phyloP scores from a whole-genome alignment of 2,329 filamentous ascomycete species.

The Lecanoromycetidae sp. region DNA sequence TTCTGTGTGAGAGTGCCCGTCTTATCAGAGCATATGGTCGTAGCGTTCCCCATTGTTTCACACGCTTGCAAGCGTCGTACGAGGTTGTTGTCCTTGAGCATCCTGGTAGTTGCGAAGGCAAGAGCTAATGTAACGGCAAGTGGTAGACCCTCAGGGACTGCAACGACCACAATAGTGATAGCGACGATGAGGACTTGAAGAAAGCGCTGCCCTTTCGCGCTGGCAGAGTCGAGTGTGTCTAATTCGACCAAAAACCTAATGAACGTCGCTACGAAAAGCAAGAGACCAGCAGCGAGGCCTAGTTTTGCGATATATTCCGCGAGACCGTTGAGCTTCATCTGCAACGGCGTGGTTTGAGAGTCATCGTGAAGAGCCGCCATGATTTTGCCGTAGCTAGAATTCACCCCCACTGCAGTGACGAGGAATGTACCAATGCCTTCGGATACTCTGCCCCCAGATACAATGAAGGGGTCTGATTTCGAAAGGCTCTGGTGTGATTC shows the following conservation, averaged over 20 bases:
- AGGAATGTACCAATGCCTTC: slow-evolving; percentile 66
- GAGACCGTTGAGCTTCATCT: slow-evolving; percentile 63
- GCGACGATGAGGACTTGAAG: slow-evolving; percentile 47
- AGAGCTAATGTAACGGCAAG: slow-evolving; percentile 50
- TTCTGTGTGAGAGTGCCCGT: slow-evolving; percentile 55
- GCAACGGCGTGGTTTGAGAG: slow-evolving; percentile 64
- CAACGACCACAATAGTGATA: slow-evolving; percentile 48
- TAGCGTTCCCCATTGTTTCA: slow-evolving; percentile 54
- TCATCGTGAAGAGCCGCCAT: slow-evolving; percentile 68
- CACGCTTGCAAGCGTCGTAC: slow-evolving; percentile 48
- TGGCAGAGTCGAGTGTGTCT: slow-evolving; percentile 37
- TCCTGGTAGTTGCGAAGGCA: slow-evolving; percentile 50
- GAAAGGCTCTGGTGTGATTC: slow-evolving; percentile 47
- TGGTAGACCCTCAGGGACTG: slow-evolving; percentile 49
- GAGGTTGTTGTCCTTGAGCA: slow-evolving; percentile 52
- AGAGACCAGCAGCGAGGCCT: slow-evolving; percentile 56
- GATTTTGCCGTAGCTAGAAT: slow-evolving; percentile 65
- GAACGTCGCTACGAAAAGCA: slow-evolving; percentile 67
- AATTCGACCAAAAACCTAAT: slow-evolving; percentile 63
- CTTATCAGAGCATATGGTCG: slow-evolving; percentile 54
- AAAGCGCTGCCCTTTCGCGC: slow-evolving; percentile 45
- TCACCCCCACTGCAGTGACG: slow-evolving; percentile 60
- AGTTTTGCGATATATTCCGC: slow-evolving; percentile 72
- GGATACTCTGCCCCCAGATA: slow-evolving; percentile 65
- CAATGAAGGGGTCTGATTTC: slow-evolving; percentile 67